Evolutionary conservation across 2,329 filamentous ascomycete genomes (phyloP), one percentile per base, ranked within the genome.

Genomic region (Didymella keratinophila): DNA sequence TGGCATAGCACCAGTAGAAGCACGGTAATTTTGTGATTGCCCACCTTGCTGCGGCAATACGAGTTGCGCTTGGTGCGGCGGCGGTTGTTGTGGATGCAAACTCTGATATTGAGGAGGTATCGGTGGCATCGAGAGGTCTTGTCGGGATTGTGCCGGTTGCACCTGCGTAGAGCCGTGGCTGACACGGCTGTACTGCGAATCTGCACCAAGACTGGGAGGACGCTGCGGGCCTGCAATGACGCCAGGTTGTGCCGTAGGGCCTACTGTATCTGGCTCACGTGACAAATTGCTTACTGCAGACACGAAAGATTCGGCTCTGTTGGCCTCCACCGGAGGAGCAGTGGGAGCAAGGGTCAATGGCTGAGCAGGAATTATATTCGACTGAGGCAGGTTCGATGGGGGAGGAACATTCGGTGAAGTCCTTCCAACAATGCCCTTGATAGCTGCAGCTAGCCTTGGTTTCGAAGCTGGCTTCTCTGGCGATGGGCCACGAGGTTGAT

Each of bases 371-470:
- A 46, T 52, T 39, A 50, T 27, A 28, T 37, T 61, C 2, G 61
- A 21, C n/a, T n/a, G n/a, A n/a, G n/a, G n/a, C n/a, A n/a, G n/a
- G n/a, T 37, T 61, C 2, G 61, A 21, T 6, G 36, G 21, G 30
- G 62, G 54, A 46, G 66, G 62, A 6, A 50, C 45, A 34, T 58
- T 64, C 23, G 60, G 43, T 32, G 67, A 65, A 18, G 60, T 56
- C 49, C 71, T 72, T 44, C 69, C 66, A 39, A 63, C 72, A 23
- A 75, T 53, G 16, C 55, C 63, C 61, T 83, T 85, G 61, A 86
- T 82, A n/a, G 86, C 67, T n/a, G 69, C 72, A 16, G 69, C 63
- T n/a, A 75, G 41, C 28, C 67, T 72, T 20, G 70, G 69, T 23
- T 66, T 71, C 0, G 64, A 61, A 9, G 67, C 66, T 12, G 54